Conservation (phyloP, 1,284 basidiomycete species). For the Phlebopus sp. region DNA sequence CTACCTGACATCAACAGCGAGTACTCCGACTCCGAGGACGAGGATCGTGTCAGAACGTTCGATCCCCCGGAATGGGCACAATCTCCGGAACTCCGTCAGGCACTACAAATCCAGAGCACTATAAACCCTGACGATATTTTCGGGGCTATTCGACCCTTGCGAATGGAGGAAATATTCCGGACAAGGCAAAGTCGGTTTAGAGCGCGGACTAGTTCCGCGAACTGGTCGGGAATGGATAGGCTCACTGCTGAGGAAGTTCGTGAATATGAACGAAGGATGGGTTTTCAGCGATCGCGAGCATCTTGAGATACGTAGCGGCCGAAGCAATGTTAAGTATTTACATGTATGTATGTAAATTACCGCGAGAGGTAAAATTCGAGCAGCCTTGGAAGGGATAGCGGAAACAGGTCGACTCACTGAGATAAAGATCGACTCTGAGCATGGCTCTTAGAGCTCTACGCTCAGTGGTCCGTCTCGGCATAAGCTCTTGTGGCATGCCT, state of each 20-base stretch:
- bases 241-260: constrained; percentile 80
- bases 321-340: background rate
- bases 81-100: constrained; percentile 77
- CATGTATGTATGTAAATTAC: background rate
- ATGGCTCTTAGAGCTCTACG: too few species aligned
- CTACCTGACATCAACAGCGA: constrained; percentile 93
- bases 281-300: constrained; percentile 51
- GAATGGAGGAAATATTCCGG: constrained; percentile 85
- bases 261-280: constrained; percentile 89
- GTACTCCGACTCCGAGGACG: constrained; percentile 93
- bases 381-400: background rate
- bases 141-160: constrained; percentile 78
- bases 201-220: constrained; percentile 87
- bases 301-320: constrained; percentile 10
- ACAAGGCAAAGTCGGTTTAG: constrained; percentile 77
- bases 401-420: too few species aligned
- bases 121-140: constrained; percentile 93
- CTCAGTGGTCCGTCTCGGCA: background rate
- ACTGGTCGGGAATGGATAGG: constrained; percentile 86
- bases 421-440: too few species aligned
- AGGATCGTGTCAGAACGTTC: constrained; percentile 67
- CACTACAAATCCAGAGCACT: constrained; percentile 75
- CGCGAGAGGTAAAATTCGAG: too few species aligned
- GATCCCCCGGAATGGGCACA: constrained; percentile 87
- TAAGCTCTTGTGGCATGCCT: constrained; percentile 1